These are phyloP conservation scores for Aspergillus wentii DNA, from an alignment of 495 filamentous ascomycete genomes.

Conservation along the genomic window DNA sequence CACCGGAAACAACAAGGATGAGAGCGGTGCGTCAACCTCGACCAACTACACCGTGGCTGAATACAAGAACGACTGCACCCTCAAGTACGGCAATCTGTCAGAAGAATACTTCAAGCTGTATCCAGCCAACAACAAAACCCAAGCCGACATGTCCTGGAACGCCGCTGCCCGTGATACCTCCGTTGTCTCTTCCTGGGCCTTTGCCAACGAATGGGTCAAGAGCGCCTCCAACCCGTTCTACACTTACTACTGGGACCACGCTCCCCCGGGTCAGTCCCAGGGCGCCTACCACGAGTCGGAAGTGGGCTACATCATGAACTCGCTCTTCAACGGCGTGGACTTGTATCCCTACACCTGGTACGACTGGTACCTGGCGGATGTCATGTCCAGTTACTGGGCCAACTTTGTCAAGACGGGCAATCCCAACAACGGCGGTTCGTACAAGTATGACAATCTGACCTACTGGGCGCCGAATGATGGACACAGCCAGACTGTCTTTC, in stretches of 20 bases:
- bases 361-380: slow-evolving; percentile 18
- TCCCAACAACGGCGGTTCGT: slow-evolving; percentile 21
- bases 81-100: slow-evolving; percentile 22
- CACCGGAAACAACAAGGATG: slow-evolving; percentile 27
- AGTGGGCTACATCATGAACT: slow-evolving; percentile 23
- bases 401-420: slow-evolving; percentile 27
- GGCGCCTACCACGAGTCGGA: slow-evolving; percentile 28
- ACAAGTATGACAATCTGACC: slow-evolving; percentile 10
- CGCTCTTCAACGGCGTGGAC: slow-evolving; percentile 20
- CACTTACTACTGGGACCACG: slow-evolving; percentile 30
- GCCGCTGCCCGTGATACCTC: slow-evolving; percentile 21
- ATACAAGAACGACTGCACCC: slow-evolving; percentile 16
- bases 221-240: slow-evolving; percentile 19
- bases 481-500: slow-evolving; percentile 15
- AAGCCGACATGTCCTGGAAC: slow-evolving; percentile 21
- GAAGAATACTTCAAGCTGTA: slow-evolving; percentile 20
- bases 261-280: slow-evolving; percentile 20
- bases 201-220: slow-evolving; percentile 22
- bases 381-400: slow-evolving; percentile 25
- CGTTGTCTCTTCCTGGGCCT: slow-evolving; percentile 19
- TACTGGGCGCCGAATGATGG: slow-evolving; percentile 14
- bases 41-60: slow-evolving; percentile 19
- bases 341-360: slow-evolving; percentile 18
- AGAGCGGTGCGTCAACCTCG: slow-evolving; percentile 17
- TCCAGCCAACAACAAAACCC: slow-evolving; percentile 12